Conservation (phyloP, 2,329 filamentous ascomycete species). For the Blastomyces parvus region DNA sequence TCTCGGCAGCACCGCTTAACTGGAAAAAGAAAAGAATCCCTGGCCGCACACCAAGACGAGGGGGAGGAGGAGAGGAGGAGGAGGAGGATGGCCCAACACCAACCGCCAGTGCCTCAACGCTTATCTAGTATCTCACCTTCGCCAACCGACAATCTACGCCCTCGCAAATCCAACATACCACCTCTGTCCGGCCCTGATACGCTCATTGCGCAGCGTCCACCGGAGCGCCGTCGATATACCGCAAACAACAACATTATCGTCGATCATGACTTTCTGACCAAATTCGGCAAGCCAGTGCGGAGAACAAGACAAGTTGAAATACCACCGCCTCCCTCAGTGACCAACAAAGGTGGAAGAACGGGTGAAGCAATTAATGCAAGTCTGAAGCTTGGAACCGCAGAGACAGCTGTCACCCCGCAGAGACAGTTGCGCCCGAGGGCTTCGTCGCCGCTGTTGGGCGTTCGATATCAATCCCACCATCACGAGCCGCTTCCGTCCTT, state of each 20-base stretch:
- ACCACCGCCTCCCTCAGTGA: background rate
- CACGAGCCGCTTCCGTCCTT: slow-evolving; percentile 24
- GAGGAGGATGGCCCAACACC: slow-evolving; percentile 6
- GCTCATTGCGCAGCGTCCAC: background rate
- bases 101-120: slow-evolving; percentile 7
- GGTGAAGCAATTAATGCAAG: background rate
- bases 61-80: background rate
- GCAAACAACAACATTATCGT: slow-evolving; percentile 6
- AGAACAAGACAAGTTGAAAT: background rate
- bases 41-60: background rate
- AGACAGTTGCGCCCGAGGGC: slow-evolving; percentile 32
- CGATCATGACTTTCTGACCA: background rate
- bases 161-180: background rate
- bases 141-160: background rate
- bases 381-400: background rate
- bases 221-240: background rate
- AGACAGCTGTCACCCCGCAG: background rate
- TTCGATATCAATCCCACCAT: slow-evolving; percentile 27
- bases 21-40: slow-evolving; percentile 5
- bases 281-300: background rate
- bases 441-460: slow-evolving; percentile 39
- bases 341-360: background rate
- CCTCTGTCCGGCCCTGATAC: slow-evolving; percentile 1
- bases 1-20: background rate
- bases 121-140: slow-evolving; percentile 7